Conservation (phyloP, 1,284 basidiomycete species). For the Cerrena zonata region DNA sequence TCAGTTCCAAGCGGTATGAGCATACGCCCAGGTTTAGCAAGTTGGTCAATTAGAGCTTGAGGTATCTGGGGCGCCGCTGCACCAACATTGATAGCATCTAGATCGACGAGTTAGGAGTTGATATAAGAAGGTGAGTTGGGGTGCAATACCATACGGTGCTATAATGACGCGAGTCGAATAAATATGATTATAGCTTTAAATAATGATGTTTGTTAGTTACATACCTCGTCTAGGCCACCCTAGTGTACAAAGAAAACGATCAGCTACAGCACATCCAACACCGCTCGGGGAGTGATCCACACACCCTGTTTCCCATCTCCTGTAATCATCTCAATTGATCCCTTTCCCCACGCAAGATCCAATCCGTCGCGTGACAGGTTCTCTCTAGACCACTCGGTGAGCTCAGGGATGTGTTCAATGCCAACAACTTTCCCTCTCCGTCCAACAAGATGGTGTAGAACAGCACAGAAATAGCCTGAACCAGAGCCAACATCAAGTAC, state of each 20-base stretch:
- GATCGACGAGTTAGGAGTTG: too few species aligned
- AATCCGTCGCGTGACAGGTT: conserved; percentile 74
- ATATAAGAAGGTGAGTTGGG: neutral
- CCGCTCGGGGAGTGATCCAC: conserved; percentile 2
- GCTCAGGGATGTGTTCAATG: conserved; percentile 84
- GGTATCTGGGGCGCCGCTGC: conserved; percentile 82
- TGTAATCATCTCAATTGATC: conserved; percentile 56
- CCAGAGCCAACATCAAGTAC: conserved; percentile 82
- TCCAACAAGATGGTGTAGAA: conserved; percentile 70
- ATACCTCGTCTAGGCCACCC: conserved; percentile 15
- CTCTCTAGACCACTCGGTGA: conserved; percentile 63
- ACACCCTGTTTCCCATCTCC: conserved; percentile 81
- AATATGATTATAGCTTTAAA: neutral
- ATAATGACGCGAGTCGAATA: neutral
- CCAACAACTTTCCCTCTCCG: conserved; percentile 67
- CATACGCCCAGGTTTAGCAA: conserved; percentile 82
- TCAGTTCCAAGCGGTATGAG: conserved; percentile 84
- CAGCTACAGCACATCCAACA: neutral
- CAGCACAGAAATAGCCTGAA: conserved; percentile 72
- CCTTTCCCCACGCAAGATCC: conserved; percentile 42
- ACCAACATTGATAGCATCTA: conserved; percentile 90
- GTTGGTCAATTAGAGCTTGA: conserved; percentile 68
- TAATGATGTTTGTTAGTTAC: neutral
- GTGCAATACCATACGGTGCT: conserved; percentile 7
- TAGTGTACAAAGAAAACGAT: neutral